Evolutionary conservation across 768 basidiomycete genomes (phyloP), one percentile per base, ranked within the genome.

Genomic region (Amanita pallidorosea): DNA sequence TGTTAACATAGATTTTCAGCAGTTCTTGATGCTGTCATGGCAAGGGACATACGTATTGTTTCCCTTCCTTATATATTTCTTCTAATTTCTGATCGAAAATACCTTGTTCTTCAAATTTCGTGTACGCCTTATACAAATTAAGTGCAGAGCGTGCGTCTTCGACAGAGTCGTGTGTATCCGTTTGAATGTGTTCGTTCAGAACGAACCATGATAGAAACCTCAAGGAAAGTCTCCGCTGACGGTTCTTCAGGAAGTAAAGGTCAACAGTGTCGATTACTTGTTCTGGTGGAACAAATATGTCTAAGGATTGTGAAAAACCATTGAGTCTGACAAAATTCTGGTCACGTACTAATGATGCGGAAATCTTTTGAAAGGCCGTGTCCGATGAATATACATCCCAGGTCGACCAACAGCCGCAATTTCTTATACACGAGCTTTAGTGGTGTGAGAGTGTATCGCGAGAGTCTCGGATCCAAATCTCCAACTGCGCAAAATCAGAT

Each of bases 381-480:
- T 1, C 96, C 96, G 50, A 98, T 86, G 63, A 99, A 99, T 52
- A 92, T 87, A 61, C 96, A 99, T 5, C 94, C 93, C 20, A 85
- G 75, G 63, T 99, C 96, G 17, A 98, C 93, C 4, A 98, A 73
- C 17, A 94, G 66, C 2, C 96, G 81, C 11, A 99, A 71, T 63
- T 99, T 99, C 74, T 98, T 98, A 70, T 98, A 99, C 2, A 93
- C 96, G n/a, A 95, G 77, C 61, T 99, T 99, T 52, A 97, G 70
- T 0, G 96, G 95, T 1, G 95, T 96, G 42, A 98, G 72, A 0
- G 94, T 96, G 62, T 96, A 80, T 5, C 76, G 78, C 2, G 94
- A 94, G 35, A 80, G 68, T 50, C 77, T 71, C 7, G 88, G 89
- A 61, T 98, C 92, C 46, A 99, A 73, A 62, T 99, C 96, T 8